These are phyloP conservation scores for Leccinum solheimii DNA, from an alignment of 1,284 basidiomycete genomes.

Conservation along the genomic window DNA sequence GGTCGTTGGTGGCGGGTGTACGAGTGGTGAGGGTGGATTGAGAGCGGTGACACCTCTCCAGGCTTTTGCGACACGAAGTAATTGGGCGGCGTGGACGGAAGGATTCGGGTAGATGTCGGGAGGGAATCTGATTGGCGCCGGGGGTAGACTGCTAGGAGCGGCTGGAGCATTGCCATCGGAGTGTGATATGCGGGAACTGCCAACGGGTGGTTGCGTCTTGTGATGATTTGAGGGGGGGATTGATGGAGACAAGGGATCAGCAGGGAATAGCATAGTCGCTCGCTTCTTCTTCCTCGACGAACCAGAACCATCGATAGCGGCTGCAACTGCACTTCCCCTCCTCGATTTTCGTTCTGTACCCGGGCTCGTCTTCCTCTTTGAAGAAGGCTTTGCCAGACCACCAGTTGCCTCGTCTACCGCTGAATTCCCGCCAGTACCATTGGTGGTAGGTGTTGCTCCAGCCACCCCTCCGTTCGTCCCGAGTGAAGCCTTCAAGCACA, in stretches of 20 bases:
- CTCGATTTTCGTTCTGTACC: slow-evolving; percentile 49
- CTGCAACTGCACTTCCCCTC: slow-evolving; percentile 38
- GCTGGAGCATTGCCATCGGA: slow-evolving; percentile 15
- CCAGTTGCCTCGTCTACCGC: slow-evolving; percentile 17
- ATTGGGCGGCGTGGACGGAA: slow-evolving; percentile 49
- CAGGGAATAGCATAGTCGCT: slow-evolving; percentile 37
- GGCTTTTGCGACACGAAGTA: slow-evolving; percentile 58
- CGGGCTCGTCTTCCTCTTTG: slow-evolving; percentile 42
- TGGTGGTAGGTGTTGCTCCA: slow-evolving; percentile 9
- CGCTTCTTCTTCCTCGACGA: slow-evolving; percentile 44
- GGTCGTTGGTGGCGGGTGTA: slow-evolving; percentile 24
- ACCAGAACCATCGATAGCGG: slow-evolving; percentile 39
- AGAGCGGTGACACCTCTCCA: slow-evolving; percentile 74
- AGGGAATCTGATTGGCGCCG: slow-evolving; percentile 40
- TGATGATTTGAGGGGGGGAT: slow-evolving; percentile 18
- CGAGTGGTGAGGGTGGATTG: slow-evolving; percentile 31
- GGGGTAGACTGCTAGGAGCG: slow-evolving; percentile 30
- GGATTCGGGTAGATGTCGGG: slow-evolving; percentile 39
- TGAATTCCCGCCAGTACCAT: slow-evolving; percentile 17
- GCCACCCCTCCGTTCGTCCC: slow-evolving; percentile 22
- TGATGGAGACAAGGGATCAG: slow-evolving; percentile 23
- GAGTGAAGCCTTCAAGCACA: slow-evolving; percentile 29
- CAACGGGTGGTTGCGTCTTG: slow-evolving; percentile 15
- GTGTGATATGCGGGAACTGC: slow-evolving; percentile 21
- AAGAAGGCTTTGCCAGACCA: slow-evolving; percentile 23